Conservation (phyloP, 768 basidiomycete genomes). For the Kwoniella europaea region DNA sequence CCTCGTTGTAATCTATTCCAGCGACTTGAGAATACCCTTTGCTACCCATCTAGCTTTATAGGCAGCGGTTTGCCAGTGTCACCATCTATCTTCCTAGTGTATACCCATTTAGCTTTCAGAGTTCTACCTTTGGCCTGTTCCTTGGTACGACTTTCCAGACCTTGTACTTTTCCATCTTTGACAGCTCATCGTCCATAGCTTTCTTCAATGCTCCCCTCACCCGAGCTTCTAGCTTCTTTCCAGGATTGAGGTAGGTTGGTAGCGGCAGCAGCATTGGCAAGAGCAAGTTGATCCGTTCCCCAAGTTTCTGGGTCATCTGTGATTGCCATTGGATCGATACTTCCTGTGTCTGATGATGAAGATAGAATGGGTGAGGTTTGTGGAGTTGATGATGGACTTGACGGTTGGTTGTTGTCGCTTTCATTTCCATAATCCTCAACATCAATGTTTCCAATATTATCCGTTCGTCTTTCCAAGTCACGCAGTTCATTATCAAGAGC, state of each 20-base stretch:
- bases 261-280: not conserved
- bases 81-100: slow-evolving; percentile 47
- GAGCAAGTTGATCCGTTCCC: not conserved
- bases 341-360: too few relatives aligned
- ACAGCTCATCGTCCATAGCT: slow-evolving; percentile 49
- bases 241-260: slow-evolving; percentile 1
- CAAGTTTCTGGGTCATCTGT: slow-evolving; percentile 11
- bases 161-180: slow-evolving; percentile 35
- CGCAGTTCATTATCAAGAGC: not conserved
- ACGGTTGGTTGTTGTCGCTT: not conserved
- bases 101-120: slow-evolving; percentile 58
- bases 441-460: not conserved
- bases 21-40: slow-evolving; percentile 23
- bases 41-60: slow-evolving; percentile 37
- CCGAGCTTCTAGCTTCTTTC: slow-evolving; percentile 14
- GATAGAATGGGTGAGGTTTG: too few relatives aligned
- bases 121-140: slow-evolving; percentile 37
- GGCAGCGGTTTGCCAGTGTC: slow-evolving; percentile 36
- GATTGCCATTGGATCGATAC: slow-evolving; percentile 1
- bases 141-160: slow-evolving; percentile 49
- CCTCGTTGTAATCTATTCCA: slow-evolving; percentile 27
- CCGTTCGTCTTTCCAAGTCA: not conserved
- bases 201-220: slow-evolving; percentile 30
- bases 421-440: not conserved
- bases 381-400: slow-evolving; percentile 1